Evolutionary conservation across 139 green algal species (phyloP).

Genomic region (Chlorella sp.): DNA sequence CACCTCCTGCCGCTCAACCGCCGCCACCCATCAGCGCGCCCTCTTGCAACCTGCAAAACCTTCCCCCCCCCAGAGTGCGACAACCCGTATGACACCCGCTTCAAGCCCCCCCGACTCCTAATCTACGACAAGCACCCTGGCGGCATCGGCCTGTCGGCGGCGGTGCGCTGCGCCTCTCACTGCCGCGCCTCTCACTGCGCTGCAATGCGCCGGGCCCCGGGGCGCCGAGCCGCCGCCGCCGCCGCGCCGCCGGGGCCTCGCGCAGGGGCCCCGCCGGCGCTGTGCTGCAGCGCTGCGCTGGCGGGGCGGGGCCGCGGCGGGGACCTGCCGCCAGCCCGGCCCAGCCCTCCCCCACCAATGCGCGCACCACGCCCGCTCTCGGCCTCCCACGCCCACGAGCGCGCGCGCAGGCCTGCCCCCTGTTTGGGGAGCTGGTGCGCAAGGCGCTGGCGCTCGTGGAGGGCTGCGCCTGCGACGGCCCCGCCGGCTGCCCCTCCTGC

Average conservation of each 20-base stretch:
- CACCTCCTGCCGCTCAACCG: too few species aligned
- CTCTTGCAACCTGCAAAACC: too few species aligned
- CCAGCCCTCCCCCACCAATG: too few species aligned
- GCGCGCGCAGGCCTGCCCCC: conserved; percentile 49
- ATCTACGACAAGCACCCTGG: conserved; percentile 91
- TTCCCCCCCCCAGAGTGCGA: conserved; percentile 66
- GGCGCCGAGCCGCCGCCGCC: too few species aligned
- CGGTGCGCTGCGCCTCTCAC: conserved; percentile 41
- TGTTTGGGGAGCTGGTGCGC: conserved; percentile 73
- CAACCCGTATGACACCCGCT: conserved; percentile 78
- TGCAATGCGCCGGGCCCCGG: neutral
- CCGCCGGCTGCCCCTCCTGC: conserved; percentile 83
- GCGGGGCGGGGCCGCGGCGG: neutral
- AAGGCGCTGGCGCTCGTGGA: conserved; percentile 72
- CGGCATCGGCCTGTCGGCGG: conserved; percentile 79
- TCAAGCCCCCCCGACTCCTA: conserved; percentile 85
- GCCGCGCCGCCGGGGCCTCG: too few species aligned
- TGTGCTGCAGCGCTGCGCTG: neutral
- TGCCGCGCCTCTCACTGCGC: neutral
- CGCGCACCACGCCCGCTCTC: neutral
- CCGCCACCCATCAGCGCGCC: too few species aligned
- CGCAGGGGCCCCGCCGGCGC: too few species aligned
- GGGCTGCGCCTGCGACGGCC: conserved; percentile 67
- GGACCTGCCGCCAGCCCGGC: neutral
- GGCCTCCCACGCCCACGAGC: neutral